These are phyloP conservation scores for Phytophthora litchii DNA, from an alignment of 352 stramenopile genomes.

Conservation along the genomic window DNA sequence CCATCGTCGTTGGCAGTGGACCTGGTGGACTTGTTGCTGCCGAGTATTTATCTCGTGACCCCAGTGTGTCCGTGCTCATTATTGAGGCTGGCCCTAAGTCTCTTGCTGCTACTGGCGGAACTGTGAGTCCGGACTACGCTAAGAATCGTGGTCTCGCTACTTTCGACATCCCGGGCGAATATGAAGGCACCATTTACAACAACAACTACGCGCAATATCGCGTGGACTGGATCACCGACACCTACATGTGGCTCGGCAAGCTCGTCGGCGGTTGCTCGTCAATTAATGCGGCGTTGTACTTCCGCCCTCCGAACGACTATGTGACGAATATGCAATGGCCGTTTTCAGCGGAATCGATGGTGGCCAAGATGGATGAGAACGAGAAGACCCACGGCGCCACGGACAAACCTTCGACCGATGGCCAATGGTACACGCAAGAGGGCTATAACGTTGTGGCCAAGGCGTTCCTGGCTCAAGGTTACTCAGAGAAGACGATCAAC, in stretches of 20 bases:
- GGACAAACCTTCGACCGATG: constrained; percentile 55
- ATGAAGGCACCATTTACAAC: constrained; percentile 50
- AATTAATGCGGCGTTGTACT: constrained; percentile 85
- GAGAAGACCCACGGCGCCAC: constrained; percentile 51
- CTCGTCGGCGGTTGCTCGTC: constrained; percentile 79
- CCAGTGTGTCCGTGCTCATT: constrained; percentile 57
- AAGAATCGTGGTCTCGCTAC: constrained; percentile 38
- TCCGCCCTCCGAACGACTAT: constrained; percentile 62
- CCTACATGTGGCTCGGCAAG: constrained; percentile 63
- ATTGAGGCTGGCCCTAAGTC: constrained; percentile 62
- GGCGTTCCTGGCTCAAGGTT: constrained; percentile 45
- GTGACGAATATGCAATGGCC: constrained; percentile 48
- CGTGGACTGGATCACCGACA: constrained; percentile 48
- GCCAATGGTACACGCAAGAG: constrained; percentile 59
- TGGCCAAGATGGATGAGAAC: constrained; percentile 56
- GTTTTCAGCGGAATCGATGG: constrained; percentile 56
- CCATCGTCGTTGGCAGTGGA: constrained; percentile 61
- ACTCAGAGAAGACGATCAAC: constrained; percentile 54
- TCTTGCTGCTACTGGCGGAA: constrained; percentile 50
- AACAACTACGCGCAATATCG: constrained; percentile 43
- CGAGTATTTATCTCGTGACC: constrained; percentile 63
- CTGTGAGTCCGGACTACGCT: constrained; percentile 51
- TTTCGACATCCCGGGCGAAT: constrained; percentile 79
- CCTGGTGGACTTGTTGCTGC: constrained; percentile 65
- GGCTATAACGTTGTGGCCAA: constrained; percentile 53